phyloP scores from a whole-genome alignment of 78 protist genomes.

The Emiliania huxleyi region DNA sequence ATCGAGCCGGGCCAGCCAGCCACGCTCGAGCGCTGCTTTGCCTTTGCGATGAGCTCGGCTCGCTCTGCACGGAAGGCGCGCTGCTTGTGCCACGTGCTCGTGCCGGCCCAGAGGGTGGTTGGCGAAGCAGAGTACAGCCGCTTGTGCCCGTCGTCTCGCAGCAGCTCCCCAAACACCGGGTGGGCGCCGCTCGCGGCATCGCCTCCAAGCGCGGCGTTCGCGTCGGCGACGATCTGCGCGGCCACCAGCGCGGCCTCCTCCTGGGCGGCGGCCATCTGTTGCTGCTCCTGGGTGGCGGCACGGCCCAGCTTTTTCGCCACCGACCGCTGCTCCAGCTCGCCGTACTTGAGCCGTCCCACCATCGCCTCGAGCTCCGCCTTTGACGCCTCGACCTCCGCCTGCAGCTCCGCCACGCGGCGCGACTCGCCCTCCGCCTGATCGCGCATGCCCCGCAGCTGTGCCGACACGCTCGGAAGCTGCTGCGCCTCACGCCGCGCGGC shows the following conservation, averaged over 20 bases:
- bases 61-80: slow-evolving; percentile 17
- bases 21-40: neutral
- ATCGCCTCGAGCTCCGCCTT: neutral
- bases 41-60: slow-evolving; percentile 3
- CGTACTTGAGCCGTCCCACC: neutral
- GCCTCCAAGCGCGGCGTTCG: neutral
- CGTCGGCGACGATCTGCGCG: neutral
- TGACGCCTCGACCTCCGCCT: neutral
- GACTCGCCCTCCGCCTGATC: too few relatives aligned
- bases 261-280: neutral
- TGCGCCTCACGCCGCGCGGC: neutral
- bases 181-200: neutral
- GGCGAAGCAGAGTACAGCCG: neutral
- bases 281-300: neutral
- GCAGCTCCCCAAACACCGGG: slow-evolving; percentile 8
- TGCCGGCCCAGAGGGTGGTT: neutral
- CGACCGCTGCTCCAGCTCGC: neutral
- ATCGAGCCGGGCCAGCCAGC: slow-evolving; percentile 21
- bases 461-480: neutral
- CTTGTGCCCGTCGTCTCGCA: neutral
- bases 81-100: neutral
- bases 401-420: neutral
- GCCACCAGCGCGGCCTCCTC: neutral
- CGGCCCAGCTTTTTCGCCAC: neutral
- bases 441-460: neutral